phyloP scores from a whole-genome alignment of 345 rosid species.

The Citrus glauca region DNA sequence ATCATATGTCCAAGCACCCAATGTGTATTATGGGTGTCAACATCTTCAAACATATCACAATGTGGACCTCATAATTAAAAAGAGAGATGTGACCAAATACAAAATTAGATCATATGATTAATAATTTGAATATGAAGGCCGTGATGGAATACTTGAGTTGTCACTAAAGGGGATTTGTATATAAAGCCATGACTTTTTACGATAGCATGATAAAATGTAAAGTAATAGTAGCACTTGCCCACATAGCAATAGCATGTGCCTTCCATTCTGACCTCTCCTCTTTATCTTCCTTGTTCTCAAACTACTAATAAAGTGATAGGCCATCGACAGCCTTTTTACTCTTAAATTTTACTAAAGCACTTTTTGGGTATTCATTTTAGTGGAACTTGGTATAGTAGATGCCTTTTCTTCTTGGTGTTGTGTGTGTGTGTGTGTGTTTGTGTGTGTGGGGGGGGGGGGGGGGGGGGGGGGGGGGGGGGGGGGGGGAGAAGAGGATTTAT shows the following conservation, averaged over 20 bases:
- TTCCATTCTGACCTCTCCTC: background rate
- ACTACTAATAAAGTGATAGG: background rate
- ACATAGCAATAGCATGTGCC: background rate
- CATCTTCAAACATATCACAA: background rate
- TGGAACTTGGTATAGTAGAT: background rate
- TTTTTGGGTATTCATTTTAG: background rate
- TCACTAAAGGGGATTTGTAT: background rate
- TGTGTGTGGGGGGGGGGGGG: too few species aligned
- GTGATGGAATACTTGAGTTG: background rate
- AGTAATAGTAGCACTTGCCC: background rate
- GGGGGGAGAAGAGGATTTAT: too few species aligned
- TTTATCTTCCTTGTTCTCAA: background rate
- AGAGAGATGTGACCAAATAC: slow-evolving; percentile 1
- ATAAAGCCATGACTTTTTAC: background rate
- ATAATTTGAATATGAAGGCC: background rate
- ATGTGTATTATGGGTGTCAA: background rate
- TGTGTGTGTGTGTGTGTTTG: too few species aligned
- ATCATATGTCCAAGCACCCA: background rate
- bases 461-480: too few species aligned
- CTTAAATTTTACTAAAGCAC: background rate
- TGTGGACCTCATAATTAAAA: background rate
- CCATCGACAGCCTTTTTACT: slow-evolving; percentile 6
- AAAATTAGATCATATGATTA: background rate
- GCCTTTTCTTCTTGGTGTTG: background rate
- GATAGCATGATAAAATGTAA: background rate